Evolutionary conservation across 1,139 yeast genomes (phyloP), one percentile per base, ranked within the genome.

Genomic region (Suhomyces coccinellae): DNA sequence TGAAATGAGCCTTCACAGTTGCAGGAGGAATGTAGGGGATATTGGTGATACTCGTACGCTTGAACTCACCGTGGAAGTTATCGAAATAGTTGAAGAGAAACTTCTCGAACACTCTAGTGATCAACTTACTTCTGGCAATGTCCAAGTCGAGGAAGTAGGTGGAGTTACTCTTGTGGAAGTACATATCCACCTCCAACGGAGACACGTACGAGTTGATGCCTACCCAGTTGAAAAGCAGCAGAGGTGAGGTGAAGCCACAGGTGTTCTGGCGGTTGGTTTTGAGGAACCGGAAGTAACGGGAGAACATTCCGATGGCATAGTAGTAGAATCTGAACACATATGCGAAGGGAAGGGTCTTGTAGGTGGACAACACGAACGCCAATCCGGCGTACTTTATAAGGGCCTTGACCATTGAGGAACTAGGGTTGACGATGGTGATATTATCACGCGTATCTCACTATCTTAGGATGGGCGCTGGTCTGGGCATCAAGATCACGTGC

Each of bases 141-240:
- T 91, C 97, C 58, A 89, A 69, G 56, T 91, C 98, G n/a, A 75
- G 67, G 57, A 87, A 86, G 64, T 90, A 91, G 1, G 97, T 86
- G 15, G 91, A 81, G 62, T 91, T 91, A 48, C 86, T 82, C 67
- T 91, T 91, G 69, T 91, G 98, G 44, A 89, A 58, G 59, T 88
- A 88, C 72, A 87, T 77, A 64, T 91, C 98, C 56, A 88, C 80
- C 61, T 91, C 97, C 57, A 87, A 67, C 8, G 87, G 82, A 1
- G 93, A 83, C 29, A 87, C 88, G 51, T 82, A 82, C 0, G 89
- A 77, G 13, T 63, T 53, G 56, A 77, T 73, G 6, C 65, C 59
- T 1, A 73, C 63, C 46, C 77, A 71, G 29, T 71, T 68, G 63
- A 83, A 83, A 36, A 78, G 51, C 38, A 67, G 70, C 30, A 61